Percentiles rank a stretch among this genome's conserved stretches.
These are phyloP conservation scores for Saccharomycopsis amapae DNA, from an alignment of 805 yeast genomes.

Conservation along the genomic window DNA sequence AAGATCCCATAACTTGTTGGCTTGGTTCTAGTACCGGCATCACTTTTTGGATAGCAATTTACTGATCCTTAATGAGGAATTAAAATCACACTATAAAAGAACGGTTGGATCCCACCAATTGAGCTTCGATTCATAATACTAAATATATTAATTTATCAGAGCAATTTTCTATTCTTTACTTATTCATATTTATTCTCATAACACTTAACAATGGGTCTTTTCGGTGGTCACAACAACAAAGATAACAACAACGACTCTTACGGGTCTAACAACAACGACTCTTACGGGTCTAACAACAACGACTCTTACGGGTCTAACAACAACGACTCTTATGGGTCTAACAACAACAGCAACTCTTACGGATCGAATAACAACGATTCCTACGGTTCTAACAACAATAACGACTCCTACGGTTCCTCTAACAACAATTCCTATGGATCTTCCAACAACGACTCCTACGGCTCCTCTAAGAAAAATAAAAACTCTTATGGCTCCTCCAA, in stretches of 20 bases:
- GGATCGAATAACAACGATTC: constrained; percentile 21
- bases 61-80: no score
- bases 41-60: no score
- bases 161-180: no score
- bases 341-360: constrained; percentile 23
- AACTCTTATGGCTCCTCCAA: constrained; percentile 26
- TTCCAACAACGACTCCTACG: constrained; percentile 31
- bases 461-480: constrained; percentile 27
- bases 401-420: constrained; percentile 9
- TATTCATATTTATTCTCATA: no score
- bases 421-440: constrained; percentile 28
- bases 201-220: constrained; percentile 16
- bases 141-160: no score
- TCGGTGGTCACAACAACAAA: constrained; percentile 27
- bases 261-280: constrained; percentile 23
- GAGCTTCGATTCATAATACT: no score
- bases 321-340: constrained; percentile 18
- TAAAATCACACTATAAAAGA: no score
- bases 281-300: constrained; percentile 23
- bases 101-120: no score
- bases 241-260: constrained; percentile 18
- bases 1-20: no score
- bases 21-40: no score
- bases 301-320: constrained; percentile 28
- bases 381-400: constrained; percentile 23